Percentiles rank a stretch among this genome's conserved stretches.
Conservation (phyloP, 2,329 filamentous ascomycete species). For the Colletotrichum gigasporum region DNA sequence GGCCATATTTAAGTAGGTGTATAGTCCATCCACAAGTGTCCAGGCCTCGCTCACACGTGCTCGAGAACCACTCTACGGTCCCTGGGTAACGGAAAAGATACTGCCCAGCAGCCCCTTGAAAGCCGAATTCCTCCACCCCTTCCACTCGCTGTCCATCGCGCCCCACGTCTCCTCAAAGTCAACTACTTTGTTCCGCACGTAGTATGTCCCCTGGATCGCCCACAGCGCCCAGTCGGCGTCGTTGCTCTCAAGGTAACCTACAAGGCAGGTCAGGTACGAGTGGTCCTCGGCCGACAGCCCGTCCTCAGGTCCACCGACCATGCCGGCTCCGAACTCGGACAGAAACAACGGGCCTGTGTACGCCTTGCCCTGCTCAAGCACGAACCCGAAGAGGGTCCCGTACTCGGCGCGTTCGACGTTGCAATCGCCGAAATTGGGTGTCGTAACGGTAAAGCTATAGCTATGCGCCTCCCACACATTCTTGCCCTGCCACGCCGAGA, state of each 20-base stretch:
- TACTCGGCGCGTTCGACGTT: slow-evolving; percentile 51
- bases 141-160: slow-evolving; percentile 53
- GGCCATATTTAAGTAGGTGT: too few species aligned
- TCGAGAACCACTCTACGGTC: slow-evolving; percentile 37
- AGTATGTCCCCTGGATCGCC: slow-evolving; percentile 68
- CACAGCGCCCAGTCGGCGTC: slow-evolving; percentile 69
- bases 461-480: slow-evolving; percentile 70
- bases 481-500: slow-evolving; percentile 56
- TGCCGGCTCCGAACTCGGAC: slow-evolving; percentile 67
- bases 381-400: slow-evolving; percentile 59
- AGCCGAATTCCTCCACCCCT: slow-evolving; percentile 46
- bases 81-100: slow-evolving; percentile 50
- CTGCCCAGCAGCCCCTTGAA: slow-evolving; percentile 47
- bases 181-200: slow-evolving; percentile 58
- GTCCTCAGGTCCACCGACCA: slow-evolving; percentile 50
- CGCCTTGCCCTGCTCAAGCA: slow-evolving; percentile 55
- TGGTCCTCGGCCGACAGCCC: slow-evolving; percentile 55
- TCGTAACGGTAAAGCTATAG: slow-evolving; percentile 64
- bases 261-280: slow-evolving; percentile 61
- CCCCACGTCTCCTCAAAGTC: slow-evolving; percentile 65
- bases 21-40: background rate
- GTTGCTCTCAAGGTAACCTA: slow-evolving; percentile 61
- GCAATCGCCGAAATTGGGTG: slow-evolving; percentile 53
- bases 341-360: slow-evolving; percentile 66
- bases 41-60: too few species aligned